phyloP scores from a whole-genome alignment of 2,329 filamentous ascomycete genomes.

The Fusarium veterinarium region DNA sequence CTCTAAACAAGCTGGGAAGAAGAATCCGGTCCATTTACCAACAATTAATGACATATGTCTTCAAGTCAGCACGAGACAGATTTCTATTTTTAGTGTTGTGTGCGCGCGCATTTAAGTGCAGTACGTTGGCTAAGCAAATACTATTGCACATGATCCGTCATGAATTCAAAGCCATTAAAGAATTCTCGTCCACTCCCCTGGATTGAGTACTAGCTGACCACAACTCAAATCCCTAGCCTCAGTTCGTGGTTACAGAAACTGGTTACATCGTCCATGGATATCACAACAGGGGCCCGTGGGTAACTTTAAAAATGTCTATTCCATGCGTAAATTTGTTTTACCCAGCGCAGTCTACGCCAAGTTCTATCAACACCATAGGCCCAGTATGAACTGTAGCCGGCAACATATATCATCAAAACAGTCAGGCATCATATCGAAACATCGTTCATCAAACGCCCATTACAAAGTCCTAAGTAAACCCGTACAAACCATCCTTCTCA shows the following conservation, averaged over 20 bases:
- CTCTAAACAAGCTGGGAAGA: background rate
- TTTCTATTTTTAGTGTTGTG: background rate
- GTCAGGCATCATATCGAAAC: slow-evolving; percentile 41
- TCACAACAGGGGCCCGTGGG: background rate
- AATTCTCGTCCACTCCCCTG: background rate
- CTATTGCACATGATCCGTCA: background rate
- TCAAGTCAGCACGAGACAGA: background rate
- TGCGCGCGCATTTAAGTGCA: background rate
- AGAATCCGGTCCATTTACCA: background rate
- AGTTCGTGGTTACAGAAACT: background rate
- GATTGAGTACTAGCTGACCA: background rate
- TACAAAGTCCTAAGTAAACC: slow-evolving; percentile 35
- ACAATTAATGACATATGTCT: background rate
- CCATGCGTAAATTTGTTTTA: slow-evolving; percentile 37
- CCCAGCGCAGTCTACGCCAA: slow-evolving; percentile 18
- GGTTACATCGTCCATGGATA: background rate
- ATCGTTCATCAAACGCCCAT: slow-evolving; percentile 44
- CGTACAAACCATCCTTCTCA: slow-evolving; percentile 23
- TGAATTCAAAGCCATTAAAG: background rate
- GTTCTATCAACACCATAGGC: slow-evolving; percentile 31
- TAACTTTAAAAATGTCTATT: slow-evolving; percentile 39
- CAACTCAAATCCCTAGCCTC: background rate
- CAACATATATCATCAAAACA: slow-evolving; percentile 37
- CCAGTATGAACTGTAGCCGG: slow-evolving; percentile 18
- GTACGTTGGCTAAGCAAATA: background rate